Percentiles rank a stretch among this genome's conserved stretches.
Evolutionary conservation across 108 stramenopile species (phyloP).

Genomic region (Cyclotella choctawhatcheeana): DNA sequence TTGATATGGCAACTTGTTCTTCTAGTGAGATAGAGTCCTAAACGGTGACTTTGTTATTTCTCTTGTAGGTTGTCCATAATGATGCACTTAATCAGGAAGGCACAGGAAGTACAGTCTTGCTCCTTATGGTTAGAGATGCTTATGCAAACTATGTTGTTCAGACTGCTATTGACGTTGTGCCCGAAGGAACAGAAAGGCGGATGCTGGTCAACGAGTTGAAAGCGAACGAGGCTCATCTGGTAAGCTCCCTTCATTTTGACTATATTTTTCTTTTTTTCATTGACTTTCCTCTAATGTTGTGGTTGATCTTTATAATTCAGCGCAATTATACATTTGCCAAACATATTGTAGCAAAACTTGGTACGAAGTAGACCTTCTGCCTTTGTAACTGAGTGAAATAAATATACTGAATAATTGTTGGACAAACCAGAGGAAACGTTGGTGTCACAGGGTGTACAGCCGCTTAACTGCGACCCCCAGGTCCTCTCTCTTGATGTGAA

Average conservation of each 20-base stretch:
- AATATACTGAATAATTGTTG: slow-evolving; percentile 20
- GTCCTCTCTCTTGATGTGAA: slow-evolving; percentile 9
- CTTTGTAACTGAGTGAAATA: background rate
- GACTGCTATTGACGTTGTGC: slow-evolving; percentile 85
- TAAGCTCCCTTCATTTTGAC: slow-evolving; percentile 40
- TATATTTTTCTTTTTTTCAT: background rate
- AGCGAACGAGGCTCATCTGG: slow-evolving; percentile 76
- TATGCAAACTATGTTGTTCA: slow-evolving; percentile 97
- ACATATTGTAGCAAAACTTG: slow-evolving; percentile 84
- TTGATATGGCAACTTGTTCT: background rate
- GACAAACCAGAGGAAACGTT: slow-evolving; percentile 33
- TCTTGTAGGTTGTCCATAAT: slow-evolving; percentile 63
- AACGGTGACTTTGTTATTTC: background rate
- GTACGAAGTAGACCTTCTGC: slow-evolving; percentile 16
- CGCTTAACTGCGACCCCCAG: background rate
- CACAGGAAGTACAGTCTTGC: slow-evolving; percentile 71
- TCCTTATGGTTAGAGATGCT: slow-evolving; percentile 95
- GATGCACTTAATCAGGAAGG: slow-evolving; percentile 38
- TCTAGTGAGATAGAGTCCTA: background rate
- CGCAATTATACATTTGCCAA: slow-evolving; percentile 89
- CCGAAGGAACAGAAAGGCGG: slow-evolving; percentile 74
- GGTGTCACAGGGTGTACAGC: background rate
- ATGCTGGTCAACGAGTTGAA: slow-evolving; percentile 73
- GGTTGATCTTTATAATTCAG: slow-evolving; percentile 27
- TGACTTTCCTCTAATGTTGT: background rate